Percentiles rank a stretch among this genome's conserved stretches.
Conservation (phyloP, 495 filamentous ascomycete species). For the Physcia stellaris region DNA sequence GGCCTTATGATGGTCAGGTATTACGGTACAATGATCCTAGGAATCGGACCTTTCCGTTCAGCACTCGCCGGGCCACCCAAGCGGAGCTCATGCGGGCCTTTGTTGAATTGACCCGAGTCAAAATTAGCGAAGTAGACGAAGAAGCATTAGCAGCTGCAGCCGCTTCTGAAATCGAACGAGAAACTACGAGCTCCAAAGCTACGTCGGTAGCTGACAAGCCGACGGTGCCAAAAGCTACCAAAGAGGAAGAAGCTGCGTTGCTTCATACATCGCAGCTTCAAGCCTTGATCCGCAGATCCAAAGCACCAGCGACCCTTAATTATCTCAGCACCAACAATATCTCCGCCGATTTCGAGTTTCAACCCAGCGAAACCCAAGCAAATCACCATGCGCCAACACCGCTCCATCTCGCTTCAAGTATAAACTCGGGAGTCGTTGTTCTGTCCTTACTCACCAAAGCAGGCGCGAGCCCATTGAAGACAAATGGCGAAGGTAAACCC, state of each 20-base stretch:
- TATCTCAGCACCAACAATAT: constrained; percentile 67
- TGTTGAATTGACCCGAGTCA: constrained; percentile 80
- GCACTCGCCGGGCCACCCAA: constrained; percentile 85
- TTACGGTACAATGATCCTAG: constrained; percentile 68
- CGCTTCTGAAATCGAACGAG: constrained; percentile 18
- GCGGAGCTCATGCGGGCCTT: constrained; percentile 88
- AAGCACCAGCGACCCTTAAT: constrained; percentile 71
- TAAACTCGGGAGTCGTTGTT: constrained; percentile 61
- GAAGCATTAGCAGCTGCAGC: constrained; percentile 35
- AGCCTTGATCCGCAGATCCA: constrained; percentile 78
- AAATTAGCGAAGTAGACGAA: constrained; percentile 62
- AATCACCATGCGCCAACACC: constrained; percentile 78
- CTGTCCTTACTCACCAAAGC: constrained; percentile 63
- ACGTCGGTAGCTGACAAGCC: constrained; percentile 29
- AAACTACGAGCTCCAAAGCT: constrained; percentile 15
- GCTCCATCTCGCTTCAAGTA: constrained; percentile 72
- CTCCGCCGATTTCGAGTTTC: constrained; percentile 54
- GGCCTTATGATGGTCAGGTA: constrained; percentile 79
- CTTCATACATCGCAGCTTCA: constrained; percentile 80
- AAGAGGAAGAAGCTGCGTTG: constrained; percentile 67
- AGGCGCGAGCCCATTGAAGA: constrained; percentile 54
- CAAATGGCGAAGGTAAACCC: constrained; percentile 54
- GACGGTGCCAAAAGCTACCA: constrained; percentile 38
- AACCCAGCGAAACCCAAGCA: constrained; percentile 49
- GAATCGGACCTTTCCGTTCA: constrained; percentile 86